Evolutionary conservation across 768 basidiomycete species (phyloP).

Genomic region (Tulasnella sp.): DNA sequence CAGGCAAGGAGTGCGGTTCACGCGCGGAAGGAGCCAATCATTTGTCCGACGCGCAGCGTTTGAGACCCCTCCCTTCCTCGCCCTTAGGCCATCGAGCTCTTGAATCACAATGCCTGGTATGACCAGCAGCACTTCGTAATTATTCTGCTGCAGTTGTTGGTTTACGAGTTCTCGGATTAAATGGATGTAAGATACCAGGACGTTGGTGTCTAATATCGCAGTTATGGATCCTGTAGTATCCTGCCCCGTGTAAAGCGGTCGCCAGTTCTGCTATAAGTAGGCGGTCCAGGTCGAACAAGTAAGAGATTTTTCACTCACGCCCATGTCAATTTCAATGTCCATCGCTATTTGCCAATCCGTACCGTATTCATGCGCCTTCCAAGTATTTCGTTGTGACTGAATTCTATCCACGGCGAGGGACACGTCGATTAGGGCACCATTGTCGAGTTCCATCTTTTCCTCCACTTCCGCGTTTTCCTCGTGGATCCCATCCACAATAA

Average conservation of each 20-base stretch:
- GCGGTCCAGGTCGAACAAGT: too few species aligned
- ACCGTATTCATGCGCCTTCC: not conserved
- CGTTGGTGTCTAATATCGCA: constrained; percentile 63
- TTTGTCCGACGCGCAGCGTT: constrained; percentile 64
- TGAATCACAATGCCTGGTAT: constrained; percentile 66
- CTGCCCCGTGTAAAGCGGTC: too few species aligned
- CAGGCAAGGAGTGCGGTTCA: constrained; percentile 40
- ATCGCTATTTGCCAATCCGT: not conserved
- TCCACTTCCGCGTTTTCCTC: constrained; percentile 7
- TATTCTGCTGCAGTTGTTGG: constrained; percentile 30
- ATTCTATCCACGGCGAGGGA: not conserved
- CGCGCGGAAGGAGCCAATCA: constrained; percentile 52
- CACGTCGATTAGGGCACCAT: constrained; percentile 1
- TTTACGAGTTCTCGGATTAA: constrained; percentile 50
- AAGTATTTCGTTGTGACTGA: not conserved
- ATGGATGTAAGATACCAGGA: constrained; percentile 58
- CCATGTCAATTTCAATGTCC: constrained; percentile 11
- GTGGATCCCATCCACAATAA: constrained; percentile 10
- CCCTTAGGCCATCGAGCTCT: constrained; percentile 50
- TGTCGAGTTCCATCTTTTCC: constrained; percentile 2
- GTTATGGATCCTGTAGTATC: not conserved
- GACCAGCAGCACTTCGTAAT: constrained; percentile 46
- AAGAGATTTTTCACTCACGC: too few species aligned
- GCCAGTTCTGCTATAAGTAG: too few species aligned
- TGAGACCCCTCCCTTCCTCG: constrained; percentile 30